Percentiles rank a stretch among this genome's conserved stretches.
Conservation (phyloP, 768 basidiomycete genomes). For the Calocybe cyanea region DNA sequence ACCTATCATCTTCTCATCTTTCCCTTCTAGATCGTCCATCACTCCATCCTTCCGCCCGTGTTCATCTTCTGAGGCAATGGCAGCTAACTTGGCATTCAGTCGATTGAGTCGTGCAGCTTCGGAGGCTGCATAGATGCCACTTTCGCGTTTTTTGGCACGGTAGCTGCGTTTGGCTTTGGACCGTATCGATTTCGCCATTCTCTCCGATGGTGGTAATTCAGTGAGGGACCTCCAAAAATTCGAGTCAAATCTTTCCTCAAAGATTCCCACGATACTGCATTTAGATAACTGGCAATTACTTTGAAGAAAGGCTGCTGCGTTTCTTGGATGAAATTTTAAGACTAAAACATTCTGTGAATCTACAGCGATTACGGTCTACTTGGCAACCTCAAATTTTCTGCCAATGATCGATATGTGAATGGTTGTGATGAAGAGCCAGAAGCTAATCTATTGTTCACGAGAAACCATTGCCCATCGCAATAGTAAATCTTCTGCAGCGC, state of each 20-base stretch:
- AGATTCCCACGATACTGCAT: too few relatives aligned
- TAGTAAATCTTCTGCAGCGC: neutral
- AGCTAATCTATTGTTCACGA: neutral
- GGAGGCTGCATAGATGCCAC: conserved; percentile 70
- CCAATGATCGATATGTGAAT: too few relatives aligned
- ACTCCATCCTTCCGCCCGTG: conserved; percentile 28
- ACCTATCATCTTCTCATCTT: conserved; percentile 52
- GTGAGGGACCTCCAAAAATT: neutral
- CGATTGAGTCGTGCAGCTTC: conserved; percentile 76
- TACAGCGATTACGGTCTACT: too few relatives aligned
- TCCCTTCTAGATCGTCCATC: conserved; percentile 29
- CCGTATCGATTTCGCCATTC: conserved; percentile 86
- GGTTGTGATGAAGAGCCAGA: too few relatives aligned
- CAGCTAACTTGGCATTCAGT: conserved; percentile 61
- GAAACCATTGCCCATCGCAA: neutral
- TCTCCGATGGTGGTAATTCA: conserved; percentile 11
- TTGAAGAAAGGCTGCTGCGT: too few relatives aligned
- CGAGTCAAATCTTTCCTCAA: conserved; percentile 4
- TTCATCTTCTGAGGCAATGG: conserved; percentile 39
- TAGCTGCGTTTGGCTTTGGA: conserved; percentile 79
- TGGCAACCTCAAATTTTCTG: too few relatives aligned
- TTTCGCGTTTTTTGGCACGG: conserved; percentile 73
- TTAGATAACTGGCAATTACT: too few relatives aligned
- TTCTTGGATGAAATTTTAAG: too few relatives aligned
- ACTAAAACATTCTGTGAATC: too few relatives aligned